Evolutionary conservation across 2,329 filamentous ascomycete genomes (phyloP), one percentile per base, ranked within the genome.

Genomic region (Pseudocercospora macadamiae): DNA sequence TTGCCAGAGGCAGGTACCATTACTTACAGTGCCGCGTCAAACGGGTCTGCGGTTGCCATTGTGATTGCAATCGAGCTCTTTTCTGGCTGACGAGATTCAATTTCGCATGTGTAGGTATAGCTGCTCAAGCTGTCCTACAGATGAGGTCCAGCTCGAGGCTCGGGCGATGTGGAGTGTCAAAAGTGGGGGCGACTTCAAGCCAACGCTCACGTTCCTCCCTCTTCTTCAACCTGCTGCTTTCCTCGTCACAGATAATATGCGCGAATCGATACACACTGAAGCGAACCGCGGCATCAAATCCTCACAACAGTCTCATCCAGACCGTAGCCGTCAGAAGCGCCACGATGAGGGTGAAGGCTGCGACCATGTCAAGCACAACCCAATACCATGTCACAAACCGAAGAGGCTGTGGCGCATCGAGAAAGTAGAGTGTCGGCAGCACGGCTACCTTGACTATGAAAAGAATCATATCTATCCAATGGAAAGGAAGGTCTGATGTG

Each of bases 1-100:
- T 57, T 36, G 57, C 36, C 25, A 14, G 23, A 21, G 30, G 49
- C 7, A 8, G 34, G 44, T 14, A 23, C 12, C n/a, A 4, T 8
- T 42, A 54, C 86, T 76, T 82, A 91, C 89, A 91, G 85, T 57
- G 89, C 89, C 72, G 87, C 89, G 76, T 92, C 89, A 71, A 89
- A 89, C 6, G 87, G 86, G 69, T 89, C 87, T 69, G 81, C 80
- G 70, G 69, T 70, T 25, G 55, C 57, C 62, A 66, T 66, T 23
- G 28, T 63, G 53, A 14, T 12, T 32, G 18, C 5, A 52, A 4
- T n/a, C 3, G 2, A 3, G 19, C 21, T 21, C 8, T 5, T 26
- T 1, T 12, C 7, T 8, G 36, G 7, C 21, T 9, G 6, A 21
- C 19, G 19, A 2, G 5, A 4, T 8, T 37, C 7, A 5, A 19